phyloP scores from a whole-genome alignment of 139 green algal genomes.

The Trebouxia sp. region DNA sequence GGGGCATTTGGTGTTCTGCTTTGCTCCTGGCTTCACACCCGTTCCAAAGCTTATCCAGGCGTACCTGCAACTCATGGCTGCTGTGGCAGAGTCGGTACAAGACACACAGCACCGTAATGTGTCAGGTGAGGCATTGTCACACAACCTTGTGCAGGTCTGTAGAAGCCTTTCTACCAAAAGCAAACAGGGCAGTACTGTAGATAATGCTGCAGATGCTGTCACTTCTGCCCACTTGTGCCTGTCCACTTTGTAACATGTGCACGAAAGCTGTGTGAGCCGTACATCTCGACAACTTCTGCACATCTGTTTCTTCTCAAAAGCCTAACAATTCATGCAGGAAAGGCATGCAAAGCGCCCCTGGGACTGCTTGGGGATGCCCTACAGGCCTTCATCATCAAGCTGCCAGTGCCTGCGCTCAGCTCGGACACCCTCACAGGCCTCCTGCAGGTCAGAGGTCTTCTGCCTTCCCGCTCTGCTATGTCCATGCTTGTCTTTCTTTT shows the following conservation, averaged over 20 bases:
- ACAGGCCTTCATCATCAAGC: not conserved
- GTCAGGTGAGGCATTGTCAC: not conserved
- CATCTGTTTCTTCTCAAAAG: not conserved
- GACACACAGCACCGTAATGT: not conserved
- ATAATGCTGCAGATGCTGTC: not conserved
- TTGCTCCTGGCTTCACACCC: not conserved
- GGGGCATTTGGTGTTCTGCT: not conserved
- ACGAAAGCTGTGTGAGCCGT: not conserved
- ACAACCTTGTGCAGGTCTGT: not conserved
- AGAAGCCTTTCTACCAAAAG: no score
- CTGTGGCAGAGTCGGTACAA: not conserved
- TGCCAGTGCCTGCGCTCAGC: not conserved
- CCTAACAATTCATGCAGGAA: not conserved
- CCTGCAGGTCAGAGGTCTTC: not conserved
- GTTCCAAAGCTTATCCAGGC: not conserved
- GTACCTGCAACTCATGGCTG: not conserved
- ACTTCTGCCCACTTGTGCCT: not conserved
- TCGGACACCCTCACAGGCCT: not conserved
- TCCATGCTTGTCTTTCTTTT: no score
- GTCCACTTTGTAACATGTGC: not conserved
- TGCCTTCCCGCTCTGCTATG: not conserved
- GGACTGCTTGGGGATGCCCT: not conserved
- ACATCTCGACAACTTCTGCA: not conserved
- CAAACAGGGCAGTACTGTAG: no score
- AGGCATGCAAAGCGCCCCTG: not conserved